These are phyloP conservation scores for Jatropha curcas DNA, from an alignment of 345 rosid species.

Conservation along the genomic window DNA sequence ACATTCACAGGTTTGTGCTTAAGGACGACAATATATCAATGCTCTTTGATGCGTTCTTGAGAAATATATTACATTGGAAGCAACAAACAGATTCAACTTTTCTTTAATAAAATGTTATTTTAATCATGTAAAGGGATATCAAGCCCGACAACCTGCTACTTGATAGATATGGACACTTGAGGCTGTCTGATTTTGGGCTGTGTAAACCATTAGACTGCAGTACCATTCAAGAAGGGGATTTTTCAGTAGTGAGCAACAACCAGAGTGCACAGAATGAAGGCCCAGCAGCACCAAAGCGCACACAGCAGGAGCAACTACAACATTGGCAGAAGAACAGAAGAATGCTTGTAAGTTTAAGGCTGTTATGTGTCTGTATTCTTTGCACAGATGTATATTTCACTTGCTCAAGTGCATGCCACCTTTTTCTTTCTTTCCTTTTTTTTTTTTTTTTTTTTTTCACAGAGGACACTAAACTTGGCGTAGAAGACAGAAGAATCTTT, in stretches of 20 bases:
- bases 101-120: not conserved
- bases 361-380: constrained; percentile 8
- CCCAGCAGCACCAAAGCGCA: constrained; percentile 58
- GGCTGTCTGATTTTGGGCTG: constrained; percentile 92
- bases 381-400: not conserved
- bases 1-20: constrained; percentile 75
- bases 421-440: no score
- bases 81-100: constrained; percentile 11
- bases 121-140: constrained; percentile 61
- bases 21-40: not conserved
- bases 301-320: constrained; percentile 84
- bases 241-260: constrained; percentile 45
- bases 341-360: constrained; percentile 66
- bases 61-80: not conserved
- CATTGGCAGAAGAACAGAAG: constrained; percentile 96
- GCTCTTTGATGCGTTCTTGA: not conserved
- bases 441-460: not conserved
- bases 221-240: constrained; percentile 71
- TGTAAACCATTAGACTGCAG: constrained; percentile 93
- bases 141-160: constrained; percentile 94
- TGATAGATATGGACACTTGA: constrained; percentile 81
- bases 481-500: no score
- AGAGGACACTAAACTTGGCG: no score
- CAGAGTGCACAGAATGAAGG: constrained; percentile 49
- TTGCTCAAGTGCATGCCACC: not conserved